phyloP scores from a whole-genome alignment of 495 filamentous ascomycete species.

The Cercophora samala region DNA sequence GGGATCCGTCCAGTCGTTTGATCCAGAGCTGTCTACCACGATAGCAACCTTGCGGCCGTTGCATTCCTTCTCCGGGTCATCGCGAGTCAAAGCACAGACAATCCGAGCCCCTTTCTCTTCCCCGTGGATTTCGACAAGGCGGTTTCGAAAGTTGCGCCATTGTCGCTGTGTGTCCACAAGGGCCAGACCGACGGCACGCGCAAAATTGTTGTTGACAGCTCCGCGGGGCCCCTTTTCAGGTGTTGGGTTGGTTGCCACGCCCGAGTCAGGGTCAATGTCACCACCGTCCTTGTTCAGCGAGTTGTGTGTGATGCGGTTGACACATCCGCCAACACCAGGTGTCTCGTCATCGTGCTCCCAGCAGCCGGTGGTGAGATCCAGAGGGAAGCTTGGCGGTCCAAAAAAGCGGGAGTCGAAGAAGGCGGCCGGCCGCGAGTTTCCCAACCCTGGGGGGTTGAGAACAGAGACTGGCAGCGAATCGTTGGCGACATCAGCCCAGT shows the following conservation, averaged over 20 bases:
- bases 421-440: background rate
- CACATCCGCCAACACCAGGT: background rate
- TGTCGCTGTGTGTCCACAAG: slow-evolving; percentile 3
- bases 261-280: background rate
- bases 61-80: slow-evolving; percentile 9
- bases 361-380: slow-evolving; percentile 4
- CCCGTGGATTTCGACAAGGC: background rate
- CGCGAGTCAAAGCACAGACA: slow-evolving; percentile 6
- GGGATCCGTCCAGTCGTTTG: slow-evolving; percentile 29
- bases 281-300: slow-evolving; percentile 6
- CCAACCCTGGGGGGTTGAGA: background rate
- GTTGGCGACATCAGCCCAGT: slow-evolving; percentile 5
- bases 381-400: background rate
- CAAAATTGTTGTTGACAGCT: slow-evolving; percentile 7
- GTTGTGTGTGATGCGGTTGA: slow-evolving; percentile 5
- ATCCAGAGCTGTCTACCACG: slow-evolving; percentile 28
- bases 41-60: slow-evolving; percentile 20
- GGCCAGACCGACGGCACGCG: background rate
- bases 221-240: background rate
- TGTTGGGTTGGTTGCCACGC: background rate
- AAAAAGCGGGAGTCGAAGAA: background rate
- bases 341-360: background rate
- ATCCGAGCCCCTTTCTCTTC: slow-evolving; percentile 2
- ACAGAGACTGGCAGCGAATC: background rate
- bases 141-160: slow-evolving; percentile 6